These are phyloP conservation scores for Astragalus membranaceus DNA, from an alignment of 306 rosid genomes.

Conservation along the genomic window DNA sequence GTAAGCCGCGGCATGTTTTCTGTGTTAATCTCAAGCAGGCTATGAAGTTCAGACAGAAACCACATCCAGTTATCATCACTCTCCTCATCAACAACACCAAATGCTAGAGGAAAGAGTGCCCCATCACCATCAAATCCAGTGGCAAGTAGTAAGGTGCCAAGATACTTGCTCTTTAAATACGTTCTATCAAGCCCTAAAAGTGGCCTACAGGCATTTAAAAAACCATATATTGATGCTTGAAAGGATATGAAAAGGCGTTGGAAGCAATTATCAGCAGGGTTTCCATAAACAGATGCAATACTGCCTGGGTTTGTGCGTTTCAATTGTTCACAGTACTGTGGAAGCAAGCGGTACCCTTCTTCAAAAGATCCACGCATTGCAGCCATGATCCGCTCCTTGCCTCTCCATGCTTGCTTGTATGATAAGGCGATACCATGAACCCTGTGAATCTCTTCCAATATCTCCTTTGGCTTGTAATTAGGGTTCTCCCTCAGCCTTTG, in stretches of 20 bases:
- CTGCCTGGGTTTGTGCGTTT: slow-evolving; percentile 78
- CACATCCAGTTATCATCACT: slow-evolving; percentile 86
- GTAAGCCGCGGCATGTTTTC: slow-evolving; percentile 94
- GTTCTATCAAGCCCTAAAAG: slow-evolving; percentile 81
- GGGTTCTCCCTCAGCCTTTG: slow-evolving; percentile 74
- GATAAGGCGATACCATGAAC: slow-evolving; percentile 85
- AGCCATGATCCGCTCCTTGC: slow-evolving; percentile 94
- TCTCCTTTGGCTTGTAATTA: slow-evolving; percentile 83
- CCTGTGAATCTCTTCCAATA: slow-evolving; percentile 81
- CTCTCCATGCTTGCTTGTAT: slow-evolving; percentile 92
- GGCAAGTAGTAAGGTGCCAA: slow-evolving; percentile 73
- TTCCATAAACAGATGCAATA: slow-evolving; percentile 74
- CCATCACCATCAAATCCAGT: slow-evolving; percentile 86
- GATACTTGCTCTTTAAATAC: slow-evolving; percentile 69
- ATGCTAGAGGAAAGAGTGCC: slow-evolving; percentile 75
- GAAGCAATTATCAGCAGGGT: slow-evolving; percentile 57
- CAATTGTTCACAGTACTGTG: slow-evolving; percentile 78
- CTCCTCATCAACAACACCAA: slow-evolving; percentile 89
- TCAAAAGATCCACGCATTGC: slow-evolving; percentile 91
- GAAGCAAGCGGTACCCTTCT: slow-evolving; percentile 85
- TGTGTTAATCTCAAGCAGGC: slow-evolving; percentile 69
- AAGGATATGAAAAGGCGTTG: slow-evolving; percentile 79
- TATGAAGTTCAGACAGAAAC: slow-evolving; percentile 82
- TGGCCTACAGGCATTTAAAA: slow-evolving; percentile 78
- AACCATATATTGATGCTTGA: slow-evolving; percentile 82